Evolutionary conservation across 495 filamentous ascomycete genomes (phyloP).

Genomic region (Penicillium tannophilum): DNA sequence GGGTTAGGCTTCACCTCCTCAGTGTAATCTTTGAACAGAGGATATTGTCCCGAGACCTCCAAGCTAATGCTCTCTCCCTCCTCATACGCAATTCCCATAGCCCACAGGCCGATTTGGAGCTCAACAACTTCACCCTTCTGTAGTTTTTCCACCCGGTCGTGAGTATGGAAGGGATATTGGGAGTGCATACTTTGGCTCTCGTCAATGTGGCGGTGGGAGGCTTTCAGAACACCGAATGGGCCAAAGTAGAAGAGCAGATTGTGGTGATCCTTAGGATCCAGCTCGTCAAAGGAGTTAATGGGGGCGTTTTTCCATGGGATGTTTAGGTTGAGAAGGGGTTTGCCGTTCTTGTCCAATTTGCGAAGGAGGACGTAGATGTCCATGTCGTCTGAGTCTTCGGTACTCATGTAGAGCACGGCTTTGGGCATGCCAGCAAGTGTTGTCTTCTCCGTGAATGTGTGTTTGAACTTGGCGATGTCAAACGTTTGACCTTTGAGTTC

Average conservation of each 20-base stretch:
- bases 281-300: neutral
- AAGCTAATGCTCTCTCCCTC: neutral
- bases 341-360: constrained; percentile 7
- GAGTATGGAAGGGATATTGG: neutral
- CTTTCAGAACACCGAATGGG: neutral
- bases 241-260: neutral
- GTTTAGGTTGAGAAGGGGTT: constrained; percentile 10
- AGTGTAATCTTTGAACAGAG: too few relatives aligned
- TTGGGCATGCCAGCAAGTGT: neutral
- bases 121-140: neutral
- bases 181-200: neutral
- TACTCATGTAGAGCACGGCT: constrained; percentile 4
- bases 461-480: neutral
- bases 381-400: constrained; percentile 7
- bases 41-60: neutral
- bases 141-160: neutral
- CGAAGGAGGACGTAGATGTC: constrained; percentile 8
- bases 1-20: too few relatives aligned
- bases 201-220: neutral
- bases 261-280: neutral
- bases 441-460: neutral
- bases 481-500: too few relatives aligned
- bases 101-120: neutral
- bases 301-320: neutral
- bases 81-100: neutral